Base-by-base conservation (phyloP, 768 basidiomycete genomes). In the Sporobolomyces phaffii region DNA sequence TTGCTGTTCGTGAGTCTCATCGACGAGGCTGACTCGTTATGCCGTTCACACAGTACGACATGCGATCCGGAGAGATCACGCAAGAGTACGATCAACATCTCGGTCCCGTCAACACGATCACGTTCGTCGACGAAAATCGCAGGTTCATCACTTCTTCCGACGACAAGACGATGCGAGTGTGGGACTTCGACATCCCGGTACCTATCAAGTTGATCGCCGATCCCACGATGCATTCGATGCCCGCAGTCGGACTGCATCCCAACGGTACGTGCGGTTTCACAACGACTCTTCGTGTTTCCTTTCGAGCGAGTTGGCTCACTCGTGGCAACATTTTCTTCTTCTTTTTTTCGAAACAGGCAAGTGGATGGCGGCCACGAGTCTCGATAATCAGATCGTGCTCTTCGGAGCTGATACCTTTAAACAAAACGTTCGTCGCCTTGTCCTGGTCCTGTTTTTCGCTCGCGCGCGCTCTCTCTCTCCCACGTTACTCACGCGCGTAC, bases 141-240 rank as follows among this genome's bases (percentile, higher is more conserved):
- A 84, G 94, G 63, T 98, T 99, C 76, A 88, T 98, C 59, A 98
- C 96, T 3, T 98, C 94, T 18, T 97, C 92, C 14, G 96, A 99
- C 77, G 96, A 99, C 80, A 98, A 98, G 80, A 96, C 92, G 3
- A 96, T 99, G 69, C 87, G 96, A 49, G 94, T 91, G 22, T 99
- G 96, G 96, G 96, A 99, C 78, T 68, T 69, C 33, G 96, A 99
- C 78, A 98, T 99, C 69, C 96, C 96, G 8, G 96, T 98, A 40
- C 91, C 96, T 59, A 98, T 99, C 82, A 99, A 99, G 78, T 96
- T 97, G 77, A 98, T 98, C 65, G 94, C 96, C 24, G 96, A 99
- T 78, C 96, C 96, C 5, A 87, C 91, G 76, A 98, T 99, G 96
- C 93, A 99, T 79, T 96, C 91, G 22, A 98, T 99, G 93, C 96